Percentiles rank a stretch among this genome's conserved stretches.
These are phyloP conservation scores for Penicillium occitanis DNA, from an alignment of 2,329 filamentous ascomycete genomes.

Conservation along the genomic window DNA sequence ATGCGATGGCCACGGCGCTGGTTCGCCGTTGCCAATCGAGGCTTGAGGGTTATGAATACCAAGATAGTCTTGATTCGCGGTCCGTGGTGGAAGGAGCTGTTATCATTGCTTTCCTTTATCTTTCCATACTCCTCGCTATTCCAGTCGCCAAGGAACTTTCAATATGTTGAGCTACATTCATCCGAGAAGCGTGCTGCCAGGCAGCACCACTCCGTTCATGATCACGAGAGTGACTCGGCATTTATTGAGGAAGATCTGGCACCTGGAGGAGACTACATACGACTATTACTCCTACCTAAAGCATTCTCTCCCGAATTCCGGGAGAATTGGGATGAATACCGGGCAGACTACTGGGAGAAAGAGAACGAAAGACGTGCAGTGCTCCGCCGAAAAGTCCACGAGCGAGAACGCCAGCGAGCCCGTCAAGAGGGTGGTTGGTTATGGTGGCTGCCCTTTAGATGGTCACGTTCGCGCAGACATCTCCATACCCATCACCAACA, in stretches of 20 bases:
- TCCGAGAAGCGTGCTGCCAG: constrained; percentile 42
- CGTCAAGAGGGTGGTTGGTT: constrained; percentile 70
- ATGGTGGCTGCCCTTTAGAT: constrained; percentile 72
- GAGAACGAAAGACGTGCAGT: constrained; percentile 86
- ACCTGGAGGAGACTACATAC: constrained; percentile 86
- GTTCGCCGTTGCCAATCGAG: constrained; percentile 85
- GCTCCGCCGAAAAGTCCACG: constrained; percentile 68
- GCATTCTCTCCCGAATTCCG: constrained; percentile 92
- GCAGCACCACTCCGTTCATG: constrained; percentile 41
- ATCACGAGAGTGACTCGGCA: constrained; percentile 64
- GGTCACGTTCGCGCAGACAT: constrained; percentile 34
- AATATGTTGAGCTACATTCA: constrained; percentile 66
- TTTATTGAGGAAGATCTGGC: constrained; percentile 83
- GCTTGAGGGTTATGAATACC: constrained; percentile 87
- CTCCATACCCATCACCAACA: constrained; percentile 28
- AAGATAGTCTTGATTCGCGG: constrained; percentile 89
- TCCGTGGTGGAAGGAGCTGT: constrained; percentile 75
- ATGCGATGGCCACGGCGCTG: constrained; percentile 91
- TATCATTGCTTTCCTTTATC: constrained; percentile 72
- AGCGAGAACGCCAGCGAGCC: constrained; percentile 66
- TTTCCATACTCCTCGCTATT: constrained; percentile 74
- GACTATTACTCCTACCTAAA: constrained; percentile 85
- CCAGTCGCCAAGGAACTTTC: constrained; percentile 66
- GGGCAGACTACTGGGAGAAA: constrained; percentile 92
- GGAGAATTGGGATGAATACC: constrained; percentile 95